Conservation (phyloP, 352 stramenopile genomes). For the Aphanomyces euteiches region DNA sequence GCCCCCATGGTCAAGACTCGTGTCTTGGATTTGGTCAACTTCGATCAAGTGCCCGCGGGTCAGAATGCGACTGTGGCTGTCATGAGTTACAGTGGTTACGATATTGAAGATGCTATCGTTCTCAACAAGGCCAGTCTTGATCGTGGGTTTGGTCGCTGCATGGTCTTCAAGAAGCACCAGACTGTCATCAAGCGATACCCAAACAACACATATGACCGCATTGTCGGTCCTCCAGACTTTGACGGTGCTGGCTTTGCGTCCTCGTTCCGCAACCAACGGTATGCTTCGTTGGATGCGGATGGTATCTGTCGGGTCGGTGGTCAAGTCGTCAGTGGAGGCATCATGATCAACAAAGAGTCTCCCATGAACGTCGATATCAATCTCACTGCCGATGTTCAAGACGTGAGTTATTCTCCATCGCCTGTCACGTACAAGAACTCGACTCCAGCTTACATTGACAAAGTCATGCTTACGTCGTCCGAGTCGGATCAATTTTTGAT, state of each 20-base stretch:
- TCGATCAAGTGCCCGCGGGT: conserved; percentile 96
- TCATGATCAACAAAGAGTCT: conserved; percentile 99
- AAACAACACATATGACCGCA: conserved; percentile 95
- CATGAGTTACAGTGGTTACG: conserved; percentile 99
- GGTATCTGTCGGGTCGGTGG: conserved; percentile 90
- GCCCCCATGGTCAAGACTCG: conserved; percentile 99
- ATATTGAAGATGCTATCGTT: conserved; percentile 99
- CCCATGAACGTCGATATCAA: conserved; percentile 86
- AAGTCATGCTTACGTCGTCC: conserved; percentile 97
- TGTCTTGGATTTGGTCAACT: conserved; percentile 97
- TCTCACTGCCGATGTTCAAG: conserved; percentile 48
- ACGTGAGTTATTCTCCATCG: conserved; percentile 78
- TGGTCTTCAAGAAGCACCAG: conserved; percentile 98
- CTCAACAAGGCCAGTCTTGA: conserved; percentile 97
- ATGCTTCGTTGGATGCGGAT: conserved; percentile 93
- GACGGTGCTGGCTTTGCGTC: conserved; percentile 47
- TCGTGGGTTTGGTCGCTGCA: conserved; percentile 97
- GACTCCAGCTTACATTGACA: conserved; percentile 96
- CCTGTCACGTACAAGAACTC: conserved; percentile 95
- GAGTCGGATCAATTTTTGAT: conserved; percentile 98
- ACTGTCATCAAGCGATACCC: conserved; percentile 96
- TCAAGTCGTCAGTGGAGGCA: conserved; percentile 89
- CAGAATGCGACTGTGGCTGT: conserved; percentile 99
- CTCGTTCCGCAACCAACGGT: conserved; percentile 87
- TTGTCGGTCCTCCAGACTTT: conserved; percentile 89